Conservation (phyloP, 2,329 filamentous ascomycete species). For the Dactylella cylindrospora region DNA sequence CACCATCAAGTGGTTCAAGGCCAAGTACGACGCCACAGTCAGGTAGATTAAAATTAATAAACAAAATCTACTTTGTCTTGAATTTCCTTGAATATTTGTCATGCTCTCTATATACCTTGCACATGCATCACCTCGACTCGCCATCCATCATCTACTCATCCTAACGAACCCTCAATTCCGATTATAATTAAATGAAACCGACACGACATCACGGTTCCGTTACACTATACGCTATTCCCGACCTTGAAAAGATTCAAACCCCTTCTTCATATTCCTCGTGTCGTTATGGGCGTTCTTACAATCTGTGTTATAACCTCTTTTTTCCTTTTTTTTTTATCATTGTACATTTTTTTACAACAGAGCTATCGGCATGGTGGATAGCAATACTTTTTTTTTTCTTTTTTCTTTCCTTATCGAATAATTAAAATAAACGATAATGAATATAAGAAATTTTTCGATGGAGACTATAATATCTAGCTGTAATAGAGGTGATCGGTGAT, state of each 20-base stretch:
- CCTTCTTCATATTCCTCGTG: conserved; percentile 17
- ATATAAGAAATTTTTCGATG: no score
- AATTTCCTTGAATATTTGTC: conserved; percentile 7
- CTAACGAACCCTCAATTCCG: conserved; percentile 3
- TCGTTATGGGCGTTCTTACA: conserved; percentile 45
- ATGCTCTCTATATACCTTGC: conserved; percentile 25
- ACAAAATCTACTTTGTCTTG: conserved; percentile 1
- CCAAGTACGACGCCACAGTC: conserved; percentile 80
- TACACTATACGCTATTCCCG: conserved; percentile 7
- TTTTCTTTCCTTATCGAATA: no score
- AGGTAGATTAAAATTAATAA: conserved; percentile 65
- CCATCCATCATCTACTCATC: conserved; percentile 5
- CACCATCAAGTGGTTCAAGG: conserved; percentile 97
- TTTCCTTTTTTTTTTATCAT: conserved; percentile 22
- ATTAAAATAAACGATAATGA: no score
- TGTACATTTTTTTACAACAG: conserved; percentile 40
- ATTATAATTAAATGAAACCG: conserved; percentile 23
- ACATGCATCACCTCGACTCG: conserved; percentile 1
- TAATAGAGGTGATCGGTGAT: no score
- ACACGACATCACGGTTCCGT: conserved; percentile 1
- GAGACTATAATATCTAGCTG: no score
- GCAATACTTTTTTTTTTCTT: conserved; percentile 38
- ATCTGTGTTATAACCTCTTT: conserved; percentile 42
- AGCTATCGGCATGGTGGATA: conserved; percentile 25
- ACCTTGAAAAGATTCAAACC: conserved; percentile 1